Evolutionary conservation across 345 rosid genomes (phyloP).

Genomic region (Rubroshorea leprosula): DNA sequence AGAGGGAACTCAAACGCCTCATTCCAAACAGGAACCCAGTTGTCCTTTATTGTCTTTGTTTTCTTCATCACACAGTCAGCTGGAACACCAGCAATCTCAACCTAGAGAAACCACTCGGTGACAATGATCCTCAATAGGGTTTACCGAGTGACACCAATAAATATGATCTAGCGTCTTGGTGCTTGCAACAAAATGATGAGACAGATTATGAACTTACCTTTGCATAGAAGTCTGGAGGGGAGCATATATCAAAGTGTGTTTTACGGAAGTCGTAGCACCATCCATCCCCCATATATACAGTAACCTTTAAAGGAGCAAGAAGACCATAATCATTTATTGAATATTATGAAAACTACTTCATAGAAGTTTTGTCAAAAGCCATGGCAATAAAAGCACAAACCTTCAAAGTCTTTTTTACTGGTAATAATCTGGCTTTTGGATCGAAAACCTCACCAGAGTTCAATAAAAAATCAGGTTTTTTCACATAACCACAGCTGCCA

Average conservation of each 20-base stretch:
- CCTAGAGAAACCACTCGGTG: constrained; percentile 32
- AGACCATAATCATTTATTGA: background rate
- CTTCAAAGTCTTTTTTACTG: background rate
- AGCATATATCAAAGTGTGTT: constrained; percentile 47
- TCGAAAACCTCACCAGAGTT: constrained; percentile 34
- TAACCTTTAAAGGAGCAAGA: constrained; percentile 28
- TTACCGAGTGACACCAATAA: too few species aligned
- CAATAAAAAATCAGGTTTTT: constrained; percentile 47
- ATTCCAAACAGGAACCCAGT: constrained; percentile 51
- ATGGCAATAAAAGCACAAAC: background rate
- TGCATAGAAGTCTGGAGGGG: constrained; percentile 60
- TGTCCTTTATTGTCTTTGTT: constrained; percentile 45
- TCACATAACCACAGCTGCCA: constrained; percentile 58
- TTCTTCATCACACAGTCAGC: constrained; percentile 51
- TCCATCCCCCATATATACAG: constrained; percentile 57
- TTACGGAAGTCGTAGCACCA: constrained; percentile 42
- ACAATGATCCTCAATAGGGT: too few species aligned
- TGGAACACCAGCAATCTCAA: constrained; percentile 57
- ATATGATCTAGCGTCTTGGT: too few species aligned
- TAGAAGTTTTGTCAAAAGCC: background rate
- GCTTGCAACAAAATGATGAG: background rate
- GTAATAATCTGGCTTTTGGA: constrained; percentile 21
- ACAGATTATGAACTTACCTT: constrained; percentile 26
- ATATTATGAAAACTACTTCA: too few species aligned
- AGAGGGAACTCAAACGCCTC: constrained; percentile 56